These are phyloP conservation scores for Marasmius oreades DNA, from an alignment of 1,284 basidiomycete species.

Conservation along the genomic window DNA sequence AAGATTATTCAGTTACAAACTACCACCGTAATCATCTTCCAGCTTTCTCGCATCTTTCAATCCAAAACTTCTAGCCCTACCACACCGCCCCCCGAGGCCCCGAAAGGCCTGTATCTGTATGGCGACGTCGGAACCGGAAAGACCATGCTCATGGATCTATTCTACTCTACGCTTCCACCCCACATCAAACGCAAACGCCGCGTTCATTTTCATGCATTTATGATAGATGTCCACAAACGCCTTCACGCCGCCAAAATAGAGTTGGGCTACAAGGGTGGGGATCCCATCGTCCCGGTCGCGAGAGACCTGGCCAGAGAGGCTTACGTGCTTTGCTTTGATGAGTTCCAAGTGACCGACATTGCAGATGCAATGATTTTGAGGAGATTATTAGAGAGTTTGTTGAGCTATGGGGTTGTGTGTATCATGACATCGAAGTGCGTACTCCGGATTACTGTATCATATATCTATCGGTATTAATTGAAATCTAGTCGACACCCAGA, in stretches of 20 bases:
- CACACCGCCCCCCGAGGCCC: conserved; percentile 50
- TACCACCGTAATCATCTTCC: conserved; percentile 12
- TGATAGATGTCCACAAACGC: conserved; percentile 97
- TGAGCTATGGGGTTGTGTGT: conserved; percentile 88
- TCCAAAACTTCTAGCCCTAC: conserved; percentile 33
- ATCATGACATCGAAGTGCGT: conserved; percentile 94
- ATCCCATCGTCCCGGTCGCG: conserved; percentile 88
- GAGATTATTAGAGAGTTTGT: conserved; percentile 80
- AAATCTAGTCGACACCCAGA: conserved; percentile 88
- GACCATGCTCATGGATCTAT: conserved; percentile 99
- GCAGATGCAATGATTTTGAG: conserved; percentile 98
- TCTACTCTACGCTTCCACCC: conserved; percentile 85
- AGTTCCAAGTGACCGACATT: conserved; percentile 99
- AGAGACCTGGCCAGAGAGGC: conserved; percentile 85
- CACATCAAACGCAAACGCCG: conserved; percentile 77
- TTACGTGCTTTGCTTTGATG: conserved; percentile 92
- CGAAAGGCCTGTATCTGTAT: conserved; percentile 93
- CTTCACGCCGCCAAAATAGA: conserved; percentile 77
- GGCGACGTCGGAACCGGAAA: conserved; percentile 97
- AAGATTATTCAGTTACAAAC: conserved; percentile 6
- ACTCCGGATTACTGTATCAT: not conserved
- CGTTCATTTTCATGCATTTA: conserved; percentile 97
- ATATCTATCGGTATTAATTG: conserved; percentile 1
- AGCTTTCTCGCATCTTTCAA: conserved; percentile 69
- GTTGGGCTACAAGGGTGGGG: conserved; percentile 68